Base-by-base conservation (phyloP, 495 filamentous ascomycete species). In the Ascodesmis nigricans region DNA sequence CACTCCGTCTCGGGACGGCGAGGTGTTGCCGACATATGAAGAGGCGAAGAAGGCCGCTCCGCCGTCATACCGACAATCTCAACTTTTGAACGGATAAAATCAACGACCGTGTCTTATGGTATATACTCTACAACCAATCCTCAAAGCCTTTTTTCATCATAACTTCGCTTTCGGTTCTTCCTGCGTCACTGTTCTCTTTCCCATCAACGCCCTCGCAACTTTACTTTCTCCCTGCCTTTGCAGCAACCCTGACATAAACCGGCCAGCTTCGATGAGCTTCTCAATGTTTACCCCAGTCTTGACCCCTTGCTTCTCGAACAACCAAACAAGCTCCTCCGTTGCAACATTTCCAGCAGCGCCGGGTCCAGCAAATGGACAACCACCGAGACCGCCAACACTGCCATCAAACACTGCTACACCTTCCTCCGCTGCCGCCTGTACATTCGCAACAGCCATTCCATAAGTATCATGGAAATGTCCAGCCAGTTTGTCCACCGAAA, bases 391-490 rank as follows among this genome's bases (percentile, higher is more conserved):
- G 1, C 71, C 83, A 7, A 95, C 82, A 33, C 75, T 78, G 38
- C 69, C 71, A 51, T 99, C 87, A 55, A 95, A 95, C 1, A 71
- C 75, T 26, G 87, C 55, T 35, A 99, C 73, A 0, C 87, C 87
- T 36, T 79, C 73, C 55, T 93, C 83, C 5, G 95, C 58, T 14
- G 75, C 73, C 2, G 92, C 75, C 3, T 81, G 66, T 0, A 75
- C 76, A 49, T 97, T 93, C 19, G 91, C 77, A 35, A 95, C 59
- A 5, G 90, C 90, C 58, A 87, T 77, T 6, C 83, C 90, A 54
- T 90, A 99, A 3, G 90, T 99, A 47, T 97, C 82, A 43, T 95
- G 87, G 50, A 93, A 93, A 48, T 97, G 87, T 54, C 91, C 69
- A 1, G 84, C 83, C 1, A 97, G 45, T 45, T 90, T 81, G 44